phyloP scores from a whole-genome alignment of 1,284 basidiomycete genomes.

The Abortiporus biennis region DNA sequence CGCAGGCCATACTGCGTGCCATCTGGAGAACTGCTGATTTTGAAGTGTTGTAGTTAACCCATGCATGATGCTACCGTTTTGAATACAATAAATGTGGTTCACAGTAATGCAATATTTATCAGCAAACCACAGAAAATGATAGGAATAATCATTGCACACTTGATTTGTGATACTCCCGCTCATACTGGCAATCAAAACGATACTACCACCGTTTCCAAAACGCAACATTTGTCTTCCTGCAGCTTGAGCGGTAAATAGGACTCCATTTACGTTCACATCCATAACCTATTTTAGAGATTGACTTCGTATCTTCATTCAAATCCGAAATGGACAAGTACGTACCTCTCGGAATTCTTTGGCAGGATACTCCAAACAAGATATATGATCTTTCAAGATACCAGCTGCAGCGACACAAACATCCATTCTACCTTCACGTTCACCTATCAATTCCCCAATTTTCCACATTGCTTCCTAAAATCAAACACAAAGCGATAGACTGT shows the following conservation, averaged over 20 bases:
- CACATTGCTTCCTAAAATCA: conserved; percentile 35
- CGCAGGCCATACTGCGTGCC: conserved; percentile 78
- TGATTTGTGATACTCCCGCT: conserved; percentile 79
- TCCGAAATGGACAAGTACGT: conserved; percentile 11
- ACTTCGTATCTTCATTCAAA: neutral
- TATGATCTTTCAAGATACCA: conserved; percentile 53
- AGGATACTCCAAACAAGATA: conserved; percentile 51
- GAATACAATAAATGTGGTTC: neutral
- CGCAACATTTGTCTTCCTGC: conserved; percentile 73
- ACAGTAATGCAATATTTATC: neutral
- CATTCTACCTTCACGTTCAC: conserved; percentile 56
- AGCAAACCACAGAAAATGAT: neutral
- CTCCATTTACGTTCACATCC: conserved; percentile 71
- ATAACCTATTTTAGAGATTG: conserved; percentile 47
- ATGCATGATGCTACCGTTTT: conserved; percentile 49
- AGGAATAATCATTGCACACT: conserved; percentile 30
- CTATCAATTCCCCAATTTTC: conserved; percentile 50
- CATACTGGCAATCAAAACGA: conserved; percentile 82
- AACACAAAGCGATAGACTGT: too few species aligned
- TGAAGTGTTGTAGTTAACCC: conserved; percentile 76
- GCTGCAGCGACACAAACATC: conserved; percentile 76
- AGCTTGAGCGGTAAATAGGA: conserved; percentile 72
- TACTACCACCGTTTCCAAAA: conserved; percentile 67
- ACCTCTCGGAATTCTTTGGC: conserved; percentile 65
- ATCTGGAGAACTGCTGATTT: conserved; percentile 82